These are phyloP conservation scores for Auriscalpium microsporum DNA, from an alignment of 768 basidiomycete genomes.

Conservation along the genomic window DNA sequence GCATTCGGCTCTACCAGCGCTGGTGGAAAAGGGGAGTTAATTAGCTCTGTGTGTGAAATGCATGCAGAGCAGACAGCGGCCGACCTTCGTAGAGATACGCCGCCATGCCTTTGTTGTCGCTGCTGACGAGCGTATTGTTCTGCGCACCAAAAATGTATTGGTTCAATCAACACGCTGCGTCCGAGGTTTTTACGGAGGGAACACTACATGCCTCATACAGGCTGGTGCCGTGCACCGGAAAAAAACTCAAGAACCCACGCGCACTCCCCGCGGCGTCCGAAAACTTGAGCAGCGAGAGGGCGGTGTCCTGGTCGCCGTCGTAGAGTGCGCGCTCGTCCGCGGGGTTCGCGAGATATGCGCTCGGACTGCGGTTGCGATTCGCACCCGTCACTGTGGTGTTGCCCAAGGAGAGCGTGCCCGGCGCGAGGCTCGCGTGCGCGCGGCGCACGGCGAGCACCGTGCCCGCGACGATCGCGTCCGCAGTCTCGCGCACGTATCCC, in stretches of 20 bases:
- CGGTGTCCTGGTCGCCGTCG: slow-evolving; percentile 66
- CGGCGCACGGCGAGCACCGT: slow-evolving; percentile 60
- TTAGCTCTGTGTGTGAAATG: not conserved
- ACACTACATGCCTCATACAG: slow-evolving; percentile 50
- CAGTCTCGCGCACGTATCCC: slow-evolving; percentile 66
- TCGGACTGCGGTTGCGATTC: slow-evolving; percentile 69
- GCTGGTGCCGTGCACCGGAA: slow-evolving; percentile 73
- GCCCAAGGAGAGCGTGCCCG: slow-evolving; percentile 53
- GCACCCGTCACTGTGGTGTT: slow-evolving; percentile 62
- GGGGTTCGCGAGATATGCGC: slow-evolving; percentile 71
- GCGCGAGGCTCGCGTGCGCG: slow-evolving; percentile 54
- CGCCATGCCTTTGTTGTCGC: slow-evolving; percentile 84
- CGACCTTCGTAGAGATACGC: slow-evolving; percentile 69
- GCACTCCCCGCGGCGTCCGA: slow-evolving; percentile 49
- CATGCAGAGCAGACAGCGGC: slow-evolving; percentile 10
- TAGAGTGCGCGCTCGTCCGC: slow-evolving; percentile 59
- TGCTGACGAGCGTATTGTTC: slow-evolving; percentile 78
- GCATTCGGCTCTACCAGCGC: slow-evolving; percentile 54
- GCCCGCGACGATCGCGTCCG: slow-evolving; percentile 62
- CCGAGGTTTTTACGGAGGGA: too few species aligned
- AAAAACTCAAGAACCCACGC: slow-evolving; percentile 65
- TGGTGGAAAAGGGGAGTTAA: slow-evolving; percentile 19
- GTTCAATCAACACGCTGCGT: too few species aligned
- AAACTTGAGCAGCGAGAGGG: slow-evolving; percentile 59
- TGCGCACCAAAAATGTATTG: slow-evolving; percentile 17